Evolutionary conservation across 2,329 filamentous ascomycete species (phyloP), one percentile per base, ranked within the genome.

Genomic region (Sordariomycetes sp.): DNA sequence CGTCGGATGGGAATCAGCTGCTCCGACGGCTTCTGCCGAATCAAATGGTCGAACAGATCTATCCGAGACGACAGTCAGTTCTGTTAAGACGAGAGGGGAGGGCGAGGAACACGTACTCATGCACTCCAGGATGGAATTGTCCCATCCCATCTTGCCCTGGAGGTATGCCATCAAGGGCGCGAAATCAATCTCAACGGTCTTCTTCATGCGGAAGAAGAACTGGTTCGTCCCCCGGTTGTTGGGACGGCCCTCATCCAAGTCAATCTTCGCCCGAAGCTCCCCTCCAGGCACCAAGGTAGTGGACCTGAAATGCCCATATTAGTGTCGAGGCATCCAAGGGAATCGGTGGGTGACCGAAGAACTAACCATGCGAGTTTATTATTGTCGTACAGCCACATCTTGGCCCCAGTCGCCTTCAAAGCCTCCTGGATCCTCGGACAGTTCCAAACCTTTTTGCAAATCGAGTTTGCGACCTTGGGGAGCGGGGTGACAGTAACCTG

Each of bases 11-110:
- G 72, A 0, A 86, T 76, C 65, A 90, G 83, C 1, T 77, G 73
- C 65, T 83, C 74, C 0, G 86, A 86, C 0, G 94, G 90, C n/a
- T 75, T 79, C 69, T 96, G 85, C 4, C 94, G 89, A 58, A 99
- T 77, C 8, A 93, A 76, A 67, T 99, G 94, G 62, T 99, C 94
- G 4, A 97, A 76, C 66, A 97, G 97, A 68, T 88, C 60, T 62
- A 54, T 43, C 6, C 10, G n/a, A n/a, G n/a, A 34, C 25, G 4
- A 16, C 52, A 28, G 32, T 55, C 22, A 48, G 24, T 40, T 16
- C 12, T 40, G 24, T 59, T 53, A 53, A 52, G 24, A 53, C 28
- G 10, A n/a, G 12, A 16, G 22, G 22, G n/a, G 14, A 24, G 11
- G 32, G 8, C 28, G 24, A 16, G 28, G 34, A n/a, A 32, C 20